Evolutionary conservation across 306 rosid species (phyloP).

Genomic region (Rubus parviflorus): DNA sequence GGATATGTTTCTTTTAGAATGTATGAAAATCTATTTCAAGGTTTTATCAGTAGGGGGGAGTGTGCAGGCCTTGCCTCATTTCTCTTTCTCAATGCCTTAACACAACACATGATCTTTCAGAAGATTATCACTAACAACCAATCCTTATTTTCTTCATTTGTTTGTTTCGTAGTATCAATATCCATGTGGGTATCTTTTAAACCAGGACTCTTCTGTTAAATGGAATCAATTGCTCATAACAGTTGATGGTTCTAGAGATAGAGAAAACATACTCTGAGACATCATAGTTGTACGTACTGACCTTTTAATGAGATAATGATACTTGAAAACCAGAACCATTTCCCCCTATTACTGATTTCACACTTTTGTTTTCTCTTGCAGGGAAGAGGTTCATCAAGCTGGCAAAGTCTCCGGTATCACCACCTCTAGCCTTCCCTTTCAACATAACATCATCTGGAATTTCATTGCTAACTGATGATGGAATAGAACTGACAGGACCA

Average conservation of each 20-base stretch:
- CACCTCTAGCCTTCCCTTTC: conserved; percentile 78
- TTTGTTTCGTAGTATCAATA: neutral
- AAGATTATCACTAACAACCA: neutral
- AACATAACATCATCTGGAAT: conserved; percentile 69
- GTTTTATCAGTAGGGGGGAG: neutral
- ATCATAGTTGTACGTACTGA: neutral
- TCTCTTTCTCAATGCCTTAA: neutral
- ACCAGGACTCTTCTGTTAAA: neutral
- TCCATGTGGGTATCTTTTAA: neutral
- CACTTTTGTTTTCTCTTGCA: conserved; percentile 39
- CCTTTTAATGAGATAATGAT: conserved; percentile 1
- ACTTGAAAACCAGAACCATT: neutral
- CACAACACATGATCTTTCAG: neutral
- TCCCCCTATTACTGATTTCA: conserved; percentile 5
- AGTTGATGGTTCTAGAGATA: neutral
- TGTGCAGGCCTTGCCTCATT: neutral
- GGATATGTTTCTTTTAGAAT: neutral
- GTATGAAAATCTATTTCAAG: neutral
- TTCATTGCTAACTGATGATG: conserved; percentile 55
- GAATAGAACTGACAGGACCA: conserved; percentile 62
- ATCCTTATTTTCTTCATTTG: neutral
- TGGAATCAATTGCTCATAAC: neutral
- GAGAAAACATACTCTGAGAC: neutral
- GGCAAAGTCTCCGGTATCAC: conserved; percentile 85
- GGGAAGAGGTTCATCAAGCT: conserved; percentile 77